Base-by-base conservation (phyloP, 257 asterid species). In the Rauvolfia tetraphylla region DNA sequence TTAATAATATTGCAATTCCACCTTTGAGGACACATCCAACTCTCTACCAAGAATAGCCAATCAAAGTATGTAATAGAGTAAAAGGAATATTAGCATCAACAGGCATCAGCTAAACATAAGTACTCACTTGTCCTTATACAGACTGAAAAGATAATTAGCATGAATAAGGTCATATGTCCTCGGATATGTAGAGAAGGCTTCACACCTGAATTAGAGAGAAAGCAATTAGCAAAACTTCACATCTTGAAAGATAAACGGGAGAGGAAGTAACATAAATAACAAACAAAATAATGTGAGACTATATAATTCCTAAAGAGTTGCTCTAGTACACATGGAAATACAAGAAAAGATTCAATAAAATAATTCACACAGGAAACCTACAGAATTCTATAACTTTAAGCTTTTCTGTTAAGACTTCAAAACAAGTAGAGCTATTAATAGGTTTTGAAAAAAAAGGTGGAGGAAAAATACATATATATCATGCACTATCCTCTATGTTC, bases 121-220 rank as follows among this genome's bases (percentile, higher is more conserved):
- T 66, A 81, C 98, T 91, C 83, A 95, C 98, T 87, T 89, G 83
- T 84, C 90, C 84, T 91, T 91, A 84, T 95, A 95, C 81, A 95
- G 82, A 88, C 91, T 92, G 82, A 92, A 92, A 79, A 95, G 83
- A 72, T 97, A 93, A 79, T 81, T 88, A 75, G 98, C 98, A 76
- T 95, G 98, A 83, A 95, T 89, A 73, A 95, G 97, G 81, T 95
- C 98, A 36, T 95, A 95, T 27, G 98, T 95, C 82, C 98, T 89
- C 44, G 97, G 98, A 78, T 95, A 95, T 10, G 98, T 92, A 11
- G 98, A 92, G 88, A 95, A 95, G 75, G 84, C 98, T 83, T 95
- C 98, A 73, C 97, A 95, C 98, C 98, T 92, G 78, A 62, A 81
- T 54, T 68, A 80, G 12, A 78, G 75, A 68, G 34, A 72, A 3